Conservation (phyloP, 495 filamentous ascomycete genomes). For the Xylaria bambusicola region DNA sequence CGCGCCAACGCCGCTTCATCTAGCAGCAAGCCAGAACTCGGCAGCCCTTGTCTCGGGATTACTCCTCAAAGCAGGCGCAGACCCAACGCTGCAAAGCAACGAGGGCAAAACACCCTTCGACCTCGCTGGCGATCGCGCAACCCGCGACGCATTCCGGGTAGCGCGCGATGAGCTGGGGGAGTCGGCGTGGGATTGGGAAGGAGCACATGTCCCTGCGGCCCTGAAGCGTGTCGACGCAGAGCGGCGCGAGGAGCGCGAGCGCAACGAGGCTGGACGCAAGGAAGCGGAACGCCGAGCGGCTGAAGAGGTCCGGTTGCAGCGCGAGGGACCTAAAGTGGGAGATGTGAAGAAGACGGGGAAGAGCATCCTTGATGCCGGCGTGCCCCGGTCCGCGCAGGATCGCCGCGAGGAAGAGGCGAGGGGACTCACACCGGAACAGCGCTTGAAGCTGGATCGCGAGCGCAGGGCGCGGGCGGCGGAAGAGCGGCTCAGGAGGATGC, state of each 20-base stretch:
- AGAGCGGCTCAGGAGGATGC: constrained; percentile 74
- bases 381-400: constrained; percentile 69
- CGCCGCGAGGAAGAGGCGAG: constrained; percentile 78
- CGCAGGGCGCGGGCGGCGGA: constrained; percentile 82
- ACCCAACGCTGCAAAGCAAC: constrained; percentile 70
- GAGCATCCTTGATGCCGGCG: constrained; percentile 48
- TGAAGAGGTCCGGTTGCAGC: constrained; percentile 62
- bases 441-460: constrained; percentile 76
- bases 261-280: constrained; percentile 51
- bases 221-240: constrained; percentile 71
- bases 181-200: constrained; percentile 74
- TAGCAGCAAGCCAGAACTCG: constrained; percentile 77
- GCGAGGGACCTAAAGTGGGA: constrained; percentile 47
- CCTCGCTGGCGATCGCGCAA: constrained; percentile 80
- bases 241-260: constrained; percentile 62
- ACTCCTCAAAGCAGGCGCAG: constrained; percentile 70
- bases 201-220: constrained; percentile 67
- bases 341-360: constrained; percentile 39
- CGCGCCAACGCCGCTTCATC: constrained; percentile 81
- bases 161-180: constrained; percentile 82
- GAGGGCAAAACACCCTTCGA: constrained; percentile 80
- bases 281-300: constrained; percentile 66
- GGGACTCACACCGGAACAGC: constrained; percentile 83
- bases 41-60: constrained; percentile 73
- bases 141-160: constrained; percentile 88